Base-by-base conservation (phyloP, 257 asterid species). In the Echium plantagineum region DNA sequence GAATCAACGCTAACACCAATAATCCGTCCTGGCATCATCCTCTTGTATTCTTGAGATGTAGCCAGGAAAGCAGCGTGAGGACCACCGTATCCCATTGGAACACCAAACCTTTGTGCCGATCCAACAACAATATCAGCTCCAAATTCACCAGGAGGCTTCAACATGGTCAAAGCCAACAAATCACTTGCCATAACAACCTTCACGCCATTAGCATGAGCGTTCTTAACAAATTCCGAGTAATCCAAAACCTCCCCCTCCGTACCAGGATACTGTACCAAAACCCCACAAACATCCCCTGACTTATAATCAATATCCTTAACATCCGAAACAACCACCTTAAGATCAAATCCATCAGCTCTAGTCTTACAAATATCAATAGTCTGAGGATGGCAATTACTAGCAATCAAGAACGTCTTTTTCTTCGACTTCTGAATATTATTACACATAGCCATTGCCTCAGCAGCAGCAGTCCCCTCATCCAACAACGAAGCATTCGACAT, bases 401-500 rank as follows among this genome's bases (percentile, higher is more conserved):
- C 94, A 56, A 93, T 81, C 10, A 93, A 58, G 64, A 93, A 93
- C 7, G 97, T 93, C 70, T 89, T 93, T 80, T 81, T 86, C 72
- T 93, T 93, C 15, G 97, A 94, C 75, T 84, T 91, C 1, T 60
- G 80, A 21, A 89, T 93, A 60, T 93, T 93, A 62, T 89, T 93
- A 62, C 99, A 93, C 99, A 93, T 93, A 9, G 99, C 94, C 99
- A 93, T 93, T 20, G 99, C 99, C 81, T 93, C 99, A 9, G 99
- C 99, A 0, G 99, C 99, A 0, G 97, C 99, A 0, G 99, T 93
- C 51, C 95, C 94, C 53, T 93, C 99, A 35, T 93, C 99, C 38
- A 93, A 78, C 62, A 86, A 72, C 15, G 99, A 93, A 2, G 99
- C 94, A 64, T 93, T 89, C 17, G 99, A 86, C 99, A 93, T 93